Base-by-base conservation (phyloP, 257 asterid genomes). In the Solanum chmielewskii region DNA sequence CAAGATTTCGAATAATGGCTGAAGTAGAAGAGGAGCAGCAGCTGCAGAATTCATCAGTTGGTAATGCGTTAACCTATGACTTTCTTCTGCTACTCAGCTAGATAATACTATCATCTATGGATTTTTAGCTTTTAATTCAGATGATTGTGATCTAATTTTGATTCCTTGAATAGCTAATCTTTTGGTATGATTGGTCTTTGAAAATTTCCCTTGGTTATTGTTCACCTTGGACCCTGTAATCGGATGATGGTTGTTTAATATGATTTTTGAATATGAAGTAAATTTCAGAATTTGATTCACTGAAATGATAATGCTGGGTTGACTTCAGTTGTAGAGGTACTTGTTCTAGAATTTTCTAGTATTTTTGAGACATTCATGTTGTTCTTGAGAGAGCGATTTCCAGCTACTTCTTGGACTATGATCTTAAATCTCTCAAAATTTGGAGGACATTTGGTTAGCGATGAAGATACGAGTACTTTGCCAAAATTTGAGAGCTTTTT, bases 1-100 rank as follows among this genome's bases (percentile, higher is more conserved):
- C 21, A 66, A 85, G 89, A 85, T 88, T 87, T 83, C 25, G 86
- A 85, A 56, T 64, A 87, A 94, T 95, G 98, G 94, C 90, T 85
- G 70, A 91, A 89, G 94, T 92, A 91, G 91, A 92, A 39, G 84
- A 52, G 47, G 59, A 85, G 62, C 44, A 33, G 87, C 87, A 42
- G 88, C 92, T 87, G 87, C 37, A 13, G 89, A 91, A 84, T 75
- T 78, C 90, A 62, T 73, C 86, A 49, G 68, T 90, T 39, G 98
- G 98, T 94, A 89, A 87, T 74, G 56, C 44, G 81, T 86, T 86
- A 41, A 75, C 49, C 39, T 83, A 83, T 83, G 64, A 7, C n/a
- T 18, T 83, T 84, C 16, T n/a, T 44, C 10, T 77, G 35, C n/a
- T 77, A n/a, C 62, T n/a, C 64, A 27, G 42, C 66, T 2, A 78